Evolutionary conservation across 805 yeast genomes (phyloP).

Genomic region (Metschnikowia matae): DNA sequence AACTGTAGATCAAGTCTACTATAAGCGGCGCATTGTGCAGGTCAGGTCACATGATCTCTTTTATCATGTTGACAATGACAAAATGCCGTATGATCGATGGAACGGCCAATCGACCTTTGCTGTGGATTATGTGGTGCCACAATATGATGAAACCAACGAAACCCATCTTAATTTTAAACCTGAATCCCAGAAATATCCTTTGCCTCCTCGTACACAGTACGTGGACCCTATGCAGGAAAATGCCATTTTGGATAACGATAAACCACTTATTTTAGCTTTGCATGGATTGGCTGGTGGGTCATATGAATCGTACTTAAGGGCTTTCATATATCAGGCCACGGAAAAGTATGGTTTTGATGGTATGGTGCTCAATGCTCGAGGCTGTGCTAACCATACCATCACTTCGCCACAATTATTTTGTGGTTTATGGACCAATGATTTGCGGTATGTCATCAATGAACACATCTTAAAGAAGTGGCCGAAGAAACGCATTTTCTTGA

Average conservation of each 20-base stretch:
- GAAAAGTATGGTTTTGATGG: conserved; percentile 47
- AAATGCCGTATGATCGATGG: conserved; percentile 37
- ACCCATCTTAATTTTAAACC: conserved; percentile 31
- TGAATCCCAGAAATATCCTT: conserved; percentile 47
- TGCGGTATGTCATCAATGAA: conserved; percentile 54
- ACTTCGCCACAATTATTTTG: conserved; percentile 64
- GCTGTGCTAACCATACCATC: conserved; percentile 71
- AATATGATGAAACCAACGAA: conserved; percentile 14
- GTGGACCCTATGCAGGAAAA: conserved; percentile 44
- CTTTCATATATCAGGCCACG: conserved; percentile 45
- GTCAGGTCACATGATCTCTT: conserved; percentile 23
- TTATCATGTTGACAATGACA: conserved; percentile 26
- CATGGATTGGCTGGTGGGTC: conserved; percentile 83
- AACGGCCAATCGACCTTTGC: conserved; percentile 45
- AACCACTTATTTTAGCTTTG: conserved; percentile 57
- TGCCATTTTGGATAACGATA: conserved; percentile 27
- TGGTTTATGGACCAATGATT: conserved; percentile 67
- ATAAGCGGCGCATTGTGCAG: conserved; percentile 40
- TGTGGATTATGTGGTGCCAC: conserved; percentile 43
- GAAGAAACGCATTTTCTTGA: conserved; percentile 55
- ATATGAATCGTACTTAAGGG: conserved; percentile 67
- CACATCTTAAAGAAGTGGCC: conserved; percentile 52
- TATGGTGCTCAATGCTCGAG: conserved; percentile 63
- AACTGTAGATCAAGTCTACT: conserved; percentile 38
- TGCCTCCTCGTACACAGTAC: conserved; percentile 69